phyloP scores from a whole-genome alignment of 805 yeast genomes.

The Vanderwaltozyma verrucispora region DNA sequence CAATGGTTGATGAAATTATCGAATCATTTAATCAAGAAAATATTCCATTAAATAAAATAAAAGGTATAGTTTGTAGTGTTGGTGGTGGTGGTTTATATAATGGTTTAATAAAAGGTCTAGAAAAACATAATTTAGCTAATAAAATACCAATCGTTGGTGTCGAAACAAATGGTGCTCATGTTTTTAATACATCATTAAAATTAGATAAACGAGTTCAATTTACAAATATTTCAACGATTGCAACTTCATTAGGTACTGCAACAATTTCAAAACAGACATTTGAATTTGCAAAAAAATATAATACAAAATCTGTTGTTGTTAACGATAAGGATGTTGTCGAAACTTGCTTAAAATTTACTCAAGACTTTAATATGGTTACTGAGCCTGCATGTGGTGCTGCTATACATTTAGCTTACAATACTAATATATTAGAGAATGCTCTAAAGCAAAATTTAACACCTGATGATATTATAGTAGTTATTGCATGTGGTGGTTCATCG shows the following conservation, averaged over 20 bases:
- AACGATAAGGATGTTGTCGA: conserved; percentile 47
- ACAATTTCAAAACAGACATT: conserved; percentile 43
- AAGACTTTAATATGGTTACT: conserved; percentile 41
- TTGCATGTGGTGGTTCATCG: conserved; percentile 50
- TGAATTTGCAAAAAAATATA: conserved; percentile 32
- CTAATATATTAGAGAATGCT: conserved; percentile 8
- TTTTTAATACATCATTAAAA: conserved; percentile 41
- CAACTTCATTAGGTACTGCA: conserved; percentile 55
- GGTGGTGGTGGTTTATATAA: conserved; percentile 52
- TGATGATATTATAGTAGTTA: conserved; percentile 40
- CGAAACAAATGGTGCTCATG: conserved; percentile 56
- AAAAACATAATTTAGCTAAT: conserved; percentile 27
- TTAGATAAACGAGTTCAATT: conserved; percentile 37
- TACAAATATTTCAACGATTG: conserved; percentile 42
- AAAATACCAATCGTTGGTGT: conserved; percentile 37
- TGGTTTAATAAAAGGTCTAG: conserved; percentile 39
- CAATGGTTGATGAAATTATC: conserved; percentile 37
- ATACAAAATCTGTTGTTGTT: conserved; percentile 34
- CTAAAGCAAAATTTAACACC: conserved; percentile 9
- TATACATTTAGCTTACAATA: conserved; percentile 40
- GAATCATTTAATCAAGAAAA: conserved; percentile 16
- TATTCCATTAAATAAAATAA: conserved; percentile 21
- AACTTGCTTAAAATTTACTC: conserved; percentile 41
- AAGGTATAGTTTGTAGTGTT: conserved; percentile 42
- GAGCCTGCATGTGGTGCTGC: conserved; percentile 76